A percentile compares a stretch with the other conserved stretches of the same genome.
Conservation (phyloP, 1,139 yeast species). For the Sugiyamaella pinicola region DNA sequence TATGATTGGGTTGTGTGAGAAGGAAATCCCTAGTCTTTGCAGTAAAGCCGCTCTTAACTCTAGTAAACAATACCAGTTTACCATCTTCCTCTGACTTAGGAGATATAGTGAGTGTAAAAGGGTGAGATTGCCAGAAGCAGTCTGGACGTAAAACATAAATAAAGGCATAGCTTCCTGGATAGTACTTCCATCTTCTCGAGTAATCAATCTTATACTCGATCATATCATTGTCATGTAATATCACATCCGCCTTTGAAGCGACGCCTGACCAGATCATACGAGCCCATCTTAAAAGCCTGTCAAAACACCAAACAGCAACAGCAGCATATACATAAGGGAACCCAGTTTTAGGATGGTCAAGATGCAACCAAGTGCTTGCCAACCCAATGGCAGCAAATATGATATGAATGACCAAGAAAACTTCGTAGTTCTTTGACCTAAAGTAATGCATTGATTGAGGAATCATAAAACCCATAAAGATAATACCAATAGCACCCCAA, state of each 20-base stretch:
- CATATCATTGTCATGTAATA: conserved; percentile 45
- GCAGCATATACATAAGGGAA: conserved; percentile 57
- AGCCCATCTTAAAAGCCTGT: conserved; percentile 43
- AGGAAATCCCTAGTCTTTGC: conserved; percentile 29
- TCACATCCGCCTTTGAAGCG: conserved; percentile 45
- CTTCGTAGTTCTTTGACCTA: conserved; percentile 63
- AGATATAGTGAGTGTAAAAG: conserved; percentile 56
- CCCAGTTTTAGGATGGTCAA: conserved; percentile 41
- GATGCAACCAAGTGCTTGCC: conserved; percentile 63
- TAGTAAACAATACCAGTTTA: conserved; percentile 38
- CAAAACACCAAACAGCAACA: conserved; percentile 47
- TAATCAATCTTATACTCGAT: conserved; percentile 37
- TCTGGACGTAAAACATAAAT: conserved; percentile 51
- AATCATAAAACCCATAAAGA: conserved; percentile 47
- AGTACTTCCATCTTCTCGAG: conserved; percentile 45
- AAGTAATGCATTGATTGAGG: conserved; percentile 53
- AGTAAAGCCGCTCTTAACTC: conserved; percentile 30
- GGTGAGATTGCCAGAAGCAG: conserved; percentile 64
- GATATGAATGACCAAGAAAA: conserved; percentile 62
- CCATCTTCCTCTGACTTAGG: conserved; percentile 29
- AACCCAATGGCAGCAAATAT: conserved; percentile 58
- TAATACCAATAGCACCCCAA: conserved; percentile 59
- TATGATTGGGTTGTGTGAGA: conserved; percentile 14
- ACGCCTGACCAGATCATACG: conserved; percentile 49
- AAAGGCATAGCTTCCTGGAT: conserved; percentile 63